Evolutionary conservation across 2,329 filamentous ascomycete species (phyloP).

Genomic region (Fusarium continuum): DNA sequence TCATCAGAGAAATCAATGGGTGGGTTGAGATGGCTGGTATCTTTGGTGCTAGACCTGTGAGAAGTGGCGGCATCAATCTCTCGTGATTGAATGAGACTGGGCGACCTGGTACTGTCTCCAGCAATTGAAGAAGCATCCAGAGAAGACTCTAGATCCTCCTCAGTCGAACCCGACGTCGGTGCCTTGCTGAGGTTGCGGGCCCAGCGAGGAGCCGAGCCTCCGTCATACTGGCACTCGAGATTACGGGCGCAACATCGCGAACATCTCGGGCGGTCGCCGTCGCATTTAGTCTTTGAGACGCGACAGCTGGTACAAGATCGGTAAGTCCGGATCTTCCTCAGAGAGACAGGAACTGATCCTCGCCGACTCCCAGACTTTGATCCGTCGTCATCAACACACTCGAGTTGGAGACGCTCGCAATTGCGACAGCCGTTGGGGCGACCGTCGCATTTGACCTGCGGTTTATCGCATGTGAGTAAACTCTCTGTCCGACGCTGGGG

Average conservation of each 20-base stretch:
- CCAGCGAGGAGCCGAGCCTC: constrained; percentile 51
- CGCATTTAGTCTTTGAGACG: constrained; percentile 54
- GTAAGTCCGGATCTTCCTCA: constrained; percentile 54
- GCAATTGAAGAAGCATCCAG: constrained; percentile 30
- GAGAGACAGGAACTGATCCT: constrained; percentile 41
- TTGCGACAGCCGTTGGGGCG: constrained; percentile 55
- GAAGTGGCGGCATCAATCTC: constrained; percentile 34
- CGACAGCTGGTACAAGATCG: constrained; percentile 53
- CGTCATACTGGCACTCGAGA: constrained; percentile 52
- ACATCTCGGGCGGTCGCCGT: constrained; percentile 53
- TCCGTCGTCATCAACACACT: constrained; percentile 52
- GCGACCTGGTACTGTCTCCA: constrained; percentile 32
- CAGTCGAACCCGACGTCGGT: constrained; percentile 36
- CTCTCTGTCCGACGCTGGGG: background rate
- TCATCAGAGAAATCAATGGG: constrained; percentile 41
- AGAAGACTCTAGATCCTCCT: constrained; percentile 36
- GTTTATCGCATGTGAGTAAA: constrained; percentile 27
- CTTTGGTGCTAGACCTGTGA: constrained; percentile 35
- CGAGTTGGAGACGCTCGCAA: constrained; percentile 54
- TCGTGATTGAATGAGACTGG: constrained; percentile 40
- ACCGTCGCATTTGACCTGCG: constrained; percentile 54
- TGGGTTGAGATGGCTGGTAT: constrained; percentile 34
- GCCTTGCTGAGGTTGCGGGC: constrained; percentile 47
- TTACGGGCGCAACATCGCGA: constrained; percentile 48
- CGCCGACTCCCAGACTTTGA: constrained; percentile 37